Conservation (phyloP, 768 basidiomycete species). For the Russula abietina region DNA sequence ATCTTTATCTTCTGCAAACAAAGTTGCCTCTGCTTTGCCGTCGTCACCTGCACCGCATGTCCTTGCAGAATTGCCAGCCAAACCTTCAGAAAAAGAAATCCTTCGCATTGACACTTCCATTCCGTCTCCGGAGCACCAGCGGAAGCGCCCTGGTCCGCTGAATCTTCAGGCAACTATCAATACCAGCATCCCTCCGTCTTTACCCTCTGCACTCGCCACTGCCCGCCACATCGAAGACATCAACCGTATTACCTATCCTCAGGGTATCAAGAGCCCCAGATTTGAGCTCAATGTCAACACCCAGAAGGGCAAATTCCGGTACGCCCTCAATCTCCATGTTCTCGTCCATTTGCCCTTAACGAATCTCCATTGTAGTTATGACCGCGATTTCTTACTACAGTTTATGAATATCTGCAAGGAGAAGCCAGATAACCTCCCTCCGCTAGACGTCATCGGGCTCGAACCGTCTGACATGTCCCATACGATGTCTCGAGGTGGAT, state of each 20-base stretch:
- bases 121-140: slow-evolving; percentile 38
- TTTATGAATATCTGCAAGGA: slow-evolving; percentile 95
- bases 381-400: slow-evolving; percentile 94
- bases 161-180: slow-evolving; percentile 55
- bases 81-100: slow-evolving; percentile 42
- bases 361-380: slow-evolving; percentile 54
- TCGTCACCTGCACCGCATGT: slow-evolving; percentile 28
- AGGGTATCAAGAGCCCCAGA: slow-evolving; percentile 73
- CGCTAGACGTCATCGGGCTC: slow-evolving; percentile 86
- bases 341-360: slow-evolving; percentile 1
- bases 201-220: slow-evolving; percentile 66
- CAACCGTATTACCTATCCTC: slow-evolving; percentile 70
- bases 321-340: slow-evolving; percentile 20
- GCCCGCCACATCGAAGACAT: slow-evolving; percentile 86
- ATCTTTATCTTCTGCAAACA: neutral
- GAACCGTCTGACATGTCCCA: slow-evolving; percentile 58
- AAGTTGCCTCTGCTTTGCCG: slow-evolving; percentile 25
- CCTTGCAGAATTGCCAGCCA: slow-evolving; percentile 43
- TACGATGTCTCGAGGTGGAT: slow-evolving; percentile 54
- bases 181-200: slow-evolving; percentile 38
- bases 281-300: slow-evolving; percentile 79
- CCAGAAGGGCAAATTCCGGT: slow-evolving; percentile 88
- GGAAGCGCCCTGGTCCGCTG: slow-evolving; percentile 64
- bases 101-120: slow-evolving; percentile 63
- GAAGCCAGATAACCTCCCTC: slow-evolving; percentile 85